A percentile compares a stretch with the other conserved stretches of the same genome.
These are phyloP conservation scores for Acorus calamus DNA, from an alignment of 106 monocot genomes.

Conservation along the genomic window DNA sequence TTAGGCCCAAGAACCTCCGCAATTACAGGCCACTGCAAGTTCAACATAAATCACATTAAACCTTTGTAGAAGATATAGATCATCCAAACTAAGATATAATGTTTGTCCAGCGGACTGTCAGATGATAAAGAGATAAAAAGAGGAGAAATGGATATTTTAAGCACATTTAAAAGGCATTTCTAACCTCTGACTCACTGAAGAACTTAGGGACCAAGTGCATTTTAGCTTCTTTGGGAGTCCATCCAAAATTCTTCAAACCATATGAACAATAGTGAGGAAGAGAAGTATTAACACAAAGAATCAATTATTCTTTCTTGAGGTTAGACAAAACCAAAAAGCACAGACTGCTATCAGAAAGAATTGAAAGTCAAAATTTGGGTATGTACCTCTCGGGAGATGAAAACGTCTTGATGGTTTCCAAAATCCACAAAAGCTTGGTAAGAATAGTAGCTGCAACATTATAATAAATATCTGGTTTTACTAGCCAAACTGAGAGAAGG, in stretches of 20 bases:
- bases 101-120: background rate
- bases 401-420: constrained; percentile 66
- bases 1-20: constrained; percentile 85
- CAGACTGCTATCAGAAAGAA: background rate
- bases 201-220: constrained; percentile 84
- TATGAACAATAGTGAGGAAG: constrained; percentile 1
- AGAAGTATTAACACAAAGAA: no score
- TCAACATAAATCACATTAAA: constrained; percentile 27
- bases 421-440: constrained; percentile 79
- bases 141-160: background rate
- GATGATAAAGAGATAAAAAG: no score
- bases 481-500: no score
- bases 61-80: constrained; percentile 4
- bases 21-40: constrained; percentile 91
- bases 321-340: background rate
- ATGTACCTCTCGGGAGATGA: constrained; percentile 89
- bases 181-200: constrained; percentile 81
- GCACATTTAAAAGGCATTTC: background rate
- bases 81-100: background rate
- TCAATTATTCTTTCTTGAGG: no score
- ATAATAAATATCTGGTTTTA: background rate
- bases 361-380: constrained; percentile 2
- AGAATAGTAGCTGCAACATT: constrained; percentile 79
- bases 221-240: constrained; percentile 88
- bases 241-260: constrained; percentile 69